A percentile compares a stretch with the other conserved stretches of the same genome.
Evolutionary conservation across 257 asterid species (phyloP).

Genomic region (Nyctanthes arbortristis): DNA sequence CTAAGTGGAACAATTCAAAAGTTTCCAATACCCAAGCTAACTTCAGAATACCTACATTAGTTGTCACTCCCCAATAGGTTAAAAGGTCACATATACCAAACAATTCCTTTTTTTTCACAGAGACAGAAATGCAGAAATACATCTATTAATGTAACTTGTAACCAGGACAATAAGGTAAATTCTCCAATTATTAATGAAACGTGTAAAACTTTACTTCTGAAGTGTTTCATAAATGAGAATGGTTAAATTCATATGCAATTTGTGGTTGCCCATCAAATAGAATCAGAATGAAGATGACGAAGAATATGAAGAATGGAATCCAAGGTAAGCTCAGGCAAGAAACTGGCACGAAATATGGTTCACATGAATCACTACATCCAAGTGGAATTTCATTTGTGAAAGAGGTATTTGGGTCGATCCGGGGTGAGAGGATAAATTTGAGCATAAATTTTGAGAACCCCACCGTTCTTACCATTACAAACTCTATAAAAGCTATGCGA

Average conservation of each 20-base stretch:
- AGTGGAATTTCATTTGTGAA: neutral
- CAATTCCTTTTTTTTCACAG: neutral
- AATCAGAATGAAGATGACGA: neutral
- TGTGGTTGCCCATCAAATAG: neutral
- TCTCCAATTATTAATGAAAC: conserved; percentile 3
- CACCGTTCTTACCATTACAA: conserved; percentile 71
- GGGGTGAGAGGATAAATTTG: too few relatives aligned
- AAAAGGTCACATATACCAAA: conserved; percentile 2
- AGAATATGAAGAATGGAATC: neutral
- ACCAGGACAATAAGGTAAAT: conserved; percentile 8
- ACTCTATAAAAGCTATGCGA: conserved; percentile 95
- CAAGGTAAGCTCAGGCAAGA: neutral
- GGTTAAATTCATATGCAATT: neutral
- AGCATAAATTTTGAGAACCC: conserved; percentile 17
- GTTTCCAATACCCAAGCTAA: too few relatives aligned
- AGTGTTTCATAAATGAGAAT: conserved; percentile 4
- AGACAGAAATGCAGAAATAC: neutral
- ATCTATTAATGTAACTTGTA: neutral
- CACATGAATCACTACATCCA: neutral
- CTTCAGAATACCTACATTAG: too few relatives aligned
- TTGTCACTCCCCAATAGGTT: too few relatives aligned
- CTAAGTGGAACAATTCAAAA: too few relatives aligned
- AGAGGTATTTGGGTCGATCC: too few relatives aligned
- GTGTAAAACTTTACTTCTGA: neutral
- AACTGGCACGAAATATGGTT: neutral